Base-by-base conservation (phyloP, 345 rosid genomes). In the Microthlaspi erraticum region DNA sequence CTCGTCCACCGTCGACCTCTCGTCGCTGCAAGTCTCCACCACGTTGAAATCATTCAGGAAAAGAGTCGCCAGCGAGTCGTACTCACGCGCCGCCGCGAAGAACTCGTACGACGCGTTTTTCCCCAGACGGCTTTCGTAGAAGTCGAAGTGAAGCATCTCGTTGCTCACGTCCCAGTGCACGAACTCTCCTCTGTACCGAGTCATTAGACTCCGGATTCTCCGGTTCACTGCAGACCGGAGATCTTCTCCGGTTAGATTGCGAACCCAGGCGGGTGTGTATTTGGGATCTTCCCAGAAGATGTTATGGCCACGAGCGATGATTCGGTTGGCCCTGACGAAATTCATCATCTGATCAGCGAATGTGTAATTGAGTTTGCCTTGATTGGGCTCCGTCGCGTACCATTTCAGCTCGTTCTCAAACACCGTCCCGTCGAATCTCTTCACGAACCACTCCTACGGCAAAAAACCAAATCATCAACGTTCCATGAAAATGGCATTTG, bases 251-350 rank as follows among this genome's bases (percentile, higher is more conserved):
- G 81, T 32, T 14, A 87, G 87, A 34, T 79, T 76, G 4, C 26
- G 81, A 31, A 88, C 92, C 96, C 96, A 90, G 1, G 29, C 41
- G 0, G 97, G 97, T 0, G 77, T 84, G 83, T 86, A 93, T 23
- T 45, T 80, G 0, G 96, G 98, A 60, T 88, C 86, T 76, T 93
- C 98, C 96, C 98, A 90, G 83, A 90, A 93, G 42, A 90, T 88
- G 70, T 88, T 90, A 80, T 93, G 96, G 31, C 98, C 98, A 73
- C 98, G 84, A 43, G 84, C 88, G 14, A 70, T 36, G 49, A 90
- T 77, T 48, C 77, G 70, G 80, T 82, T 86, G 2, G 85, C 82
- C 63, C 90, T 67, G 5, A 88, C 78, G 67, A 90, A 84, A 23
- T 80, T 74, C 66, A 90, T 7, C 93, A 90, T 86, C 61, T 79